Evolutionary conservation across 2,329 filamentous ascomycete species (phyloP), one percentile per base, ranked within the genome.

Genomic region (Stachybotrys chartarum): DNA sequence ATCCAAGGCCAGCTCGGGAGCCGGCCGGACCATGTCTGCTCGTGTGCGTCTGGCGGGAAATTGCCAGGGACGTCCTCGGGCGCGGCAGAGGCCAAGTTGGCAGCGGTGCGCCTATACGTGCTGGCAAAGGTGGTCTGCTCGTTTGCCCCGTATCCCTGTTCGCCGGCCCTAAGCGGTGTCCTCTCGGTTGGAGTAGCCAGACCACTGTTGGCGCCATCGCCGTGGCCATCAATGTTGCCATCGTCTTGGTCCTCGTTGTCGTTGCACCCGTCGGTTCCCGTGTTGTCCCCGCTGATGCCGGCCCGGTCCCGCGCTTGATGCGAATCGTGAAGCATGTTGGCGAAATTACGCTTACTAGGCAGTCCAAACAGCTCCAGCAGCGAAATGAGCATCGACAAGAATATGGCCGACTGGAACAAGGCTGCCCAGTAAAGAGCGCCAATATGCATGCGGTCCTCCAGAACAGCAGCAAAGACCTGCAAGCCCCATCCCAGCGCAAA

Each of bases 1-100:
- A 94, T 71, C 94, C 94, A 99, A 17, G 88, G 85, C 88, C 88
- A 97, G 49, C 80, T 83, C 1, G 91, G 90, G 54, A 97, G 74
- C 44, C 80, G 80, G 5, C 81, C 81, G 53, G 91, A 96, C 94
- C 94, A 99, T 14, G 80, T 75, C 70, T 97, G 94, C 67, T 97
- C 94, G 54, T 83, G 75, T 12, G 82, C 81, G 65, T 86, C 91
- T 0, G 78, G 72, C 54, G 73, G 63, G 57, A 63, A 39, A 59
- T 58, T 56, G 56, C 66, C 59, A 50, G 61, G 56, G 24, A 54
- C 60, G 16, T 8, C 39, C n/a, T 11, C 18, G 53, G 66, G 60
- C 30, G 61, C 57, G 30, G 63, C 49, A 35, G 63, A 54, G 5
- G 60, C 55, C 24, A 57, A 42, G 61, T 61, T 68, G 3, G 72